phyloP scores from a whole-genome alignment of 305 asterid genomes.

The Petunia hybrid region DNA sequence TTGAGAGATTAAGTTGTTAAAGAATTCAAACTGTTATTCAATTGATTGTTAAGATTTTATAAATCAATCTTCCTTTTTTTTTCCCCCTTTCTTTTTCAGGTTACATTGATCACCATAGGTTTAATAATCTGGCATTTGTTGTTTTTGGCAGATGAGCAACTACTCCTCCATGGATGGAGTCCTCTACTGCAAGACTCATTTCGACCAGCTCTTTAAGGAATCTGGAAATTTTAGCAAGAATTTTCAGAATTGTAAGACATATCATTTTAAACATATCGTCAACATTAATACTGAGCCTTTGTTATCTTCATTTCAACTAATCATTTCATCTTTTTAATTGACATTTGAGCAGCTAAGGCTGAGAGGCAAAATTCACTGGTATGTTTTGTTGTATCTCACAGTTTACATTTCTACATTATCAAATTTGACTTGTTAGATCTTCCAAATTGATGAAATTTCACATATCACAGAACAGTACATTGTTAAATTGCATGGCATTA shows the following conservation, averaged over 20 bases:
- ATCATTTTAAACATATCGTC: no score
- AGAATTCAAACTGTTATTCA: neutral
- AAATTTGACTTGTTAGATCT: no score
- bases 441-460: no score
- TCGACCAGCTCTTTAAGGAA: constrained; percentile 67
- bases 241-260: constrained; percentile 64
- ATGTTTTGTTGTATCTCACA: constrained; percentile 18
- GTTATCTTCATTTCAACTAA: constrained; percentile 6
- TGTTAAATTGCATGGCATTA: neutral
- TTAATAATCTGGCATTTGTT: neutral
- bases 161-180: constrained; percentile 99
- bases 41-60: neutral
- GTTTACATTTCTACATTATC: neutral
- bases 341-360: constrained; percentile 50
- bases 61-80: neutral
- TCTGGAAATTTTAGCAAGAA: constrained; percentile 69
- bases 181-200: constrained; percentile 92
- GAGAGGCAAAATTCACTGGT: constrained; percentile 76
- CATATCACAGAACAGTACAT: no score
- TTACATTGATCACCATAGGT: neutral
- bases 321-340: constrained; percentile 10
- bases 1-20: neutral
- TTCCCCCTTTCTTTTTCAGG: neutral
- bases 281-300: neutral
- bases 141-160: constrained; percentile 78